These are phyloP conservation scores for Puccinia coronata DNA, from an alignment of 1,284 basidiomycete species.

Conservation along the genomic window DNA sequence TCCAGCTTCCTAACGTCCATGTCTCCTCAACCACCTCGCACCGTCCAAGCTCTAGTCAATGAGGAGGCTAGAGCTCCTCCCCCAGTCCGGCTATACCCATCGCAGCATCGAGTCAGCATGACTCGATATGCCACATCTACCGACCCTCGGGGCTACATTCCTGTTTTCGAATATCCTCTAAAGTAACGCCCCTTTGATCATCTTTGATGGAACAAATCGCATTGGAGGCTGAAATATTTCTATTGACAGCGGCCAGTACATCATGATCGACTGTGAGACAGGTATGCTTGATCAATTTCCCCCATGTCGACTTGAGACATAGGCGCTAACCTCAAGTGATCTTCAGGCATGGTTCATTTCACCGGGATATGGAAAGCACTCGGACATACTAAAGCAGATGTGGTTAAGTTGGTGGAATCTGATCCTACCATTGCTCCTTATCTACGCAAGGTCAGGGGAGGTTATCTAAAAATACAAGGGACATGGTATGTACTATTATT, in stretches of 20 bases:
- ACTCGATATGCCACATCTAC: slow-evolving; percentile 81
- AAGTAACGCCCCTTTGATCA: slow-evolving; percentile 59
- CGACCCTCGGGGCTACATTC: slow-evolving; percentile 80
- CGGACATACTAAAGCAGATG: slow-evolving; percentile 67
- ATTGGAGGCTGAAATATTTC: slow-evolving; percentile 7
- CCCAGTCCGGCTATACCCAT: slow-evolving; percentile 56
- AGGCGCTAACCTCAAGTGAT: background rate
- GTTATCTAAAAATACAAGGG: slow-evolving; percentile 82
- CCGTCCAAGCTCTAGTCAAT: slow-evolving; percentile 44
- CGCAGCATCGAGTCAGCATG: slow-evolving; percentile 76
- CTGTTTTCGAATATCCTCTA: slow-evolving; percentile 80
- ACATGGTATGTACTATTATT: slow-evolving; percentile 66
- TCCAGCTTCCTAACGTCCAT: slow-evolving; percentile 33
- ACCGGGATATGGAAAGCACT: slow-evolving; percentile 52
- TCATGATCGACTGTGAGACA: slow-evolving; percentile 81
- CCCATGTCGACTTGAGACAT: background rate
- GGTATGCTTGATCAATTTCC: slow-evolving; percentile 26
- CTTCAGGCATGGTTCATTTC: slow-evolving; percentile 50
- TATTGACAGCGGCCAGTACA: slow-evolving; percentile 68
- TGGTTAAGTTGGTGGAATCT: slow-evolving; percentile 83
- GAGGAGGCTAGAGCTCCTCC: slow-evolving; percentile 39
- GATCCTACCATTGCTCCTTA: slow-evolving; percentile 77
- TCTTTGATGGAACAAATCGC: slow-evolving; percentile 15
- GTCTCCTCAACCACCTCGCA: slow-evolving; percentile 45
- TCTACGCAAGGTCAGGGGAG: slow-evolving; percentile 76